Base-by-base conservation (phyloP, 1,284 basidiomycete genomes). In the Trichosporon asahii region DNA sequence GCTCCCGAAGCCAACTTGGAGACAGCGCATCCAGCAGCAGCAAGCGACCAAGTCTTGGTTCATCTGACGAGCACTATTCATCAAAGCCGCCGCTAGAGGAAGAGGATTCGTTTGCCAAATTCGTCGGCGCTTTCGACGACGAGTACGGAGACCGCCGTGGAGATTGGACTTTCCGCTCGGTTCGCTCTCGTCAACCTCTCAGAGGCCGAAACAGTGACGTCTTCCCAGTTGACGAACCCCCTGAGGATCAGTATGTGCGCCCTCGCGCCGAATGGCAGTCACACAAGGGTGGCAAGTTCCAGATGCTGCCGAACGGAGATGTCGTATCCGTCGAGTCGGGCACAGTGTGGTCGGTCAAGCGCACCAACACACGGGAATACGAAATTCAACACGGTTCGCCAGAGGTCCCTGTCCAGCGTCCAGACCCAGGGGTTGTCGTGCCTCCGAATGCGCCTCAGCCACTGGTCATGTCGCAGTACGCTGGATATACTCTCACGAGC, bases 41-140 rank as follows among this genome's bases (percentile, higher is more conserved):
- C 65, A 46, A 66, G 55, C 29, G 57, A n/a, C 57, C 57, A 2
- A 61, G 57, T 31, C 29, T 61, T 7, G 29, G 57, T 15, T 61
- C 57, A 4, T 61, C 57, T 9, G 57, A 61, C 57, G 57, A 31
- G 18, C 57, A 61, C n/a, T n/a, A 18, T 2, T 18, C 57, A 18
- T 9, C 57, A 12, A 61, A n/a, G 33, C 57, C 57, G 3, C 57
- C 27, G 5, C 74, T 74, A 27, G 79, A 83, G 40, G 81, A 82
- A 11, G 84, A 84, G 70, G 84, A 85, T 72, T 78, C 80, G 14
- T 85, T 85, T 72, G 82, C 82, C 55, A 83, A 82, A 66, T 85
- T 85, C 72, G 84, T 85, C n/a, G 83, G 83, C 29, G 79, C 81
- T 33, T 82, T 83, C 65, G 84, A 85, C 65, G 79, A 84, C 67